Evolutionary conservation across 139 green algal genomes (phyloP).

Genomic region (Monoraphidium neglectum): DNA sequence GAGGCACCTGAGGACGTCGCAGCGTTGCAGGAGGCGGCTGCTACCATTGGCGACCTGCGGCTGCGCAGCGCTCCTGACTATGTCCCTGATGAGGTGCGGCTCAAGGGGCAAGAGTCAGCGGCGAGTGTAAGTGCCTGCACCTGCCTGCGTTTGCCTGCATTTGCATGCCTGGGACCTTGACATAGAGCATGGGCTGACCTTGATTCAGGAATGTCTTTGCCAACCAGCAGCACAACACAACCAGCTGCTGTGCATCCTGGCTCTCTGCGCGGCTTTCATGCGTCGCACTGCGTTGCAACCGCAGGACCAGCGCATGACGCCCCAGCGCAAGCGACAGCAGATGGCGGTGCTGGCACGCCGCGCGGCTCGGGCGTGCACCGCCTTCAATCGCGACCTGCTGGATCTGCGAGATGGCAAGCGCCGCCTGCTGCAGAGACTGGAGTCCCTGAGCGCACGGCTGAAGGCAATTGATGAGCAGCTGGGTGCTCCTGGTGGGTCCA

Average conservation of each 20-base stretch:
- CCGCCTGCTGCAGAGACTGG: conserved; percentile 31
- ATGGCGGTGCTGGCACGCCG: conserved; percentile 70
- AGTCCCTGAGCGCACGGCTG: conserved; percentile 15
- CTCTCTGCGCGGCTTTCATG: too few species aligned
- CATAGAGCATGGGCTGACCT: too few species aligned
- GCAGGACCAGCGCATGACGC: conserved; percentile 68
- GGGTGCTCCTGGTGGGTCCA: conserved; percentile 27
- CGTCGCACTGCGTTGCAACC: too few species aligned
- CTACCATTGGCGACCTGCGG: conserved; percentile 82
- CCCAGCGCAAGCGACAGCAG: conserved; percentile 61
- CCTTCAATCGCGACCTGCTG: conserved; percentile 74
- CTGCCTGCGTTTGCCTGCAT: too few species aligned
- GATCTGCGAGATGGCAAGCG: conserved; percentile 65
- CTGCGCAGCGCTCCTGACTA: conserved; percentile 81
- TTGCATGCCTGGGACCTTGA: too few species aligned
- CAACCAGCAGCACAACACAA: too few species aligned
- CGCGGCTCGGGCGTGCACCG: conserved; percentile 50
- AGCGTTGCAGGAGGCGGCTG: conserved; percentile 55
- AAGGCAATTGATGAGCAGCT: conserved; percentile 37
- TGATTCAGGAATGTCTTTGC: neutral
- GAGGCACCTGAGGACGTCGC: conserved; percentile 56
- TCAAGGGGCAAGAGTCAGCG: too few species aligned
- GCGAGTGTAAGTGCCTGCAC: too few species aligned
- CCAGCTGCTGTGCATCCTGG: too few species aligned
- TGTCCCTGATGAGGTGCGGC: conserved; percentile 59